Evolutionary conservation across 225 moss, liverwort and hornwort species (phyloP).

Genomic region (Lunularia cruciata): DNA sequence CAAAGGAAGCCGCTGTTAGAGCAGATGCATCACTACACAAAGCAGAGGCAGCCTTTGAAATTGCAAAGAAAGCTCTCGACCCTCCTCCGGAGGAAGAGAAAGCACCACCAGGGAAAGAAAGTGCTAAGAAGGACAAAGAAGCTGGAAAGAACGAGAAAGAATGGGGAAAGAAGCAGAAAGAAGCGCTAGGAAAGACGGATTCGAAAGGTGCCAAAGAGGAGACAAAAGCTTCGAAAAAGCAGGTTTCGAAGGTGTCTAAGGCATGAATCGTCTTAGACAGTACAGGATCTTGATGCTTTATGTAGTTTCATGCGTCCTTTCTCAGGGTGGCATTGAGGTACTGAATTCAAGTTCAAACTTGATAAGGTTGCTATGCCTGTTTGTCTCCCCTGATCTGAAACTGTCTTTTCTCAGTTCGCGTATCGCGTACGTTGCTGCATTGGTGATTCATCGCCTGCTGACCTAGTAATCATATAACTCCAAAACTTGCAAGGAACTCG

Average conservation of each 20-base stretch:
- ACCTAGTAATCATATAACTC: no score
- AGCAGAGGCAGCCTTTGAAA: slow-evolving; percentile 44
- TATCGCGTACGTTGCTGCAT: no score
- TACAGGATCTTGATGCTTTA: no score
- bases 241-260: neutral
- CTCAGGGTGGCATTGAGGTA: no score
- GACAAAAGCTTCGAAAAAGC: neutral
- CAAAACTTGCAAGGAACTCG: no score
- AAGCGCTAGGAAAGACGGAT: slow-evolving; percentile 14
- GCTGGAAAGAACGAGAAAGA: slow-evolving; percentile 29
- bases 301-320: no score
- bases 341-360: no score
- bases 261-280: no score
- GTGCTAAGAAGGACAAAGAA: slow-evolving; percentile 35
- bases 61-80: slow-evolving; percentile 43
- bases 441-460: no score
- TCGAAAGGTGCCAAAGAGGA: slow-evolving; percentile 16
- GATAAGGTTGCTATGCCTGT: no score
- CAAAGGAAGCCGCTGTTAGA: slow-evolving; percentile 39
- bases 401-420: no score
- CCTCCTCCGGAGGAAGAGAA: slow-evolving; percentile 25
- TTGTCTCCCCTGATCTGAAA: no score
- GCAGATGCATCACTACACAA: slow-evolving; percentile 41
- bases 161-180: slow-evolving; percentile 25
- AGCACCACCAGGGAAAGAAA: slow-evolving; percentile 8